phyloP scores from a whole-genome alignment of 2,329 filamentous ascomycete genomes.

The Pestalotiopsis sp. region DNA sequence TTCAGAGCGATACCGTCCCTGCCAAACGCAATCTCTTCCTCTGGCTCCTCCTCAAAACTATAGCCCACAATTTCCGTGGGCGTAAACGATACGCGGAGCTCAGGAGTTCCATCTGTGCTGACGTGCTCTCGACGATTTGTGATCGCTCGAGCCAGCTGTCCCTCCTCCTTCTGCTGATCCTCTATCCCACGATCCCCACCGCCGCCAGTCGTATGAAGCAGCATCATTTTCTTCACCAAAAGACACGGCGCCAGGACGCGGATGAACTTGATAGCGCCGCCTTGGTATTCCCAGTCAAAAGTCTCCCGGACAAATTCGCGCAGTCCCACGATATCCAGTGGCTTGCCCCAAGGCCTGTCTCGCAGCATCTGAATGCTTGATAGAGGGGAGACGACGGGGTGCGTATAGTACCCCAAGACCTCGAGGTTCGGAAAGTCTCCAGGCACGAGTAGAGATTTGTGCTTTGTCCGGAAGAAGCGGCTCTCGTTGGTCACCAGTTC shows the following conservation, averaged over 20 bases:
- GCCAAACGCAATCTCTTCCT: slow-evolving; percentile 54
- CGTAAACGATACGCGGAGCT: slow-evolving; percentile 77
- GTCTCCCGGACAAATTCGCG: slow-evolving; percentile 75
- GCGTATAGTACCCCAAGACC: slow-evolving; percentile 83
- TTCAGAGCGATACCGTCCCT: slow-evolving; percentile 61
- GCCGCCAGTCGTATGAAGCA: slow-evolving; percentile 36
- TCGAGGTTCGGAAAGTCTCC: slow-evolving; percentile 79
- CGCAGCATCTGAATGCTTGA: slow-evolving; percentile 56
- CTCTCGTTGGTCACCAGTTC: slow-evolving; percentile 85
- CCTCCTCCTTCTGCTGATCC: slow-evolving; percentile 45
- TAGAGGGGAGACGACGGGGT: slow-evolving; percentile 75
- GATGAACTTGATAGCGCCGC: slow-evolving; percentile 83
- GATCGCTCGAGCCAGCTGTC: slow-evolving; percentile 64
- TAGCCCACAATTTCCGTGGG: slow-evolving; percentile 78
- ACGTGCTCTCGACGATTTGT: slow-evolving; percentile 69
- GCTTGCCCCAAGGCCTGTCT: slow-evolving; percentile 60
- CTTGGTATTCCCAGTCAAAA: slow-evolving; percentile 82
- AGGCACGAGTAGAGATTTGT: slow-evolving; percentile 74
- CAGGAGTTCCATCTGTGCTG: slow-evolving; percentile 73
- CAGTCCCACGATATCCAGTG: slow-evolving; percentile 67
- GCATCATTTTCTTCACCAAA: slow-evolving; percentile 61
- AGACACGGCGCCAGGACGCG: slow-evolving; percentile 77
- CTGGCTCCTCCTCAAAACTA: slow-evolving; percentile 72
- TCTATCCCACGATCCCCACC: slow-evolving; percentile 28
- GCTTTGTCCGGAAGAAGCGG: slow-evolving; percentile 75